Base-by-base conservation (phyloP, 371 early-diverging fungal genomes). In the Batrachochytrium dendrobatidis region DNA sequence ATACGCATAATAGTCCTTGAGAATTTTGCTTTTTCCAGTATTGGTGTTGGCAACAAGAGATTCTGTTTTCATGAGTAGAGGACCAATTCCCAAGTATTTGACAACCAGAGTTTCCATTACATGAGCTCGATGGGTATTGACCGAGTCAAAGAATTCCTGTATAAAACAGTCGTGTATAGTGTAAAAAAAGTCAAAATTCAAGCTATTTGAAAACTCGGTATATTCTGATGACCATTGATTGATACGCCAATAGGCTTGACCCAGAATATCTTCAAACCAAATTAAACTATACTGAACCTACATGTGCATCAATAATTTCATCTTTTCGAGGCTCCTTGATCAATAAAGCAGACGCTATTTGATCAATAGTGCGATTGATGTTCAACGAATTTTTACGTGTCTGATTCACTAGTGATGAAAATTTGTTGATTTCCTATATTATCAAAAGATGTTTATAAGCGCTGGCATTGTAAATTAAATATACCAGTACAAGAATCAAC, bases 21-120 rank as follows among this genome's bases (percentile, higher is more conserved):
- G 61, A 34, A 69, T 60, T 50, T 68, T 71, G 62, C 75, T 74
- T 46, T 72, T 76, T 24, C 83, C 83, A 2, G 77, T 81, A 58
- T 82, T 82, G 10, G 80, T 79, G 15, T 72, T 73, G 26, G 78
- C 81, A 10, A 82, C 83, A 3, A 82, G 63, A 17, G 78, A 77
- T 56, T 82, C 83, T 67, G 79, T 78, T 58, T 82, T 82, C 34
- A 82, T 81, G 33, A 82, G 64, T 22, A 82, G 62, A 2, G 83
- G 83, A 3, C 76, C 76, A 32, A 82, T 81, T 56, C 76, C 74
- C n/a, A 62, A 45, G 59, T 82, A 81, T 59, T 78, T 79, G 33
- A 67, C 66, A 22, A 78, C 77, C 17, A 81, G 63, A 18, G 53
- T 49, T 33, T 79, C 81, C 3, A 82, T 49, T 12, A 68, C 56